phyloP scores from a whole-genome alignment of 768 basidiomycete genomes.

The Chlorophyllum brunneum region DNA sequence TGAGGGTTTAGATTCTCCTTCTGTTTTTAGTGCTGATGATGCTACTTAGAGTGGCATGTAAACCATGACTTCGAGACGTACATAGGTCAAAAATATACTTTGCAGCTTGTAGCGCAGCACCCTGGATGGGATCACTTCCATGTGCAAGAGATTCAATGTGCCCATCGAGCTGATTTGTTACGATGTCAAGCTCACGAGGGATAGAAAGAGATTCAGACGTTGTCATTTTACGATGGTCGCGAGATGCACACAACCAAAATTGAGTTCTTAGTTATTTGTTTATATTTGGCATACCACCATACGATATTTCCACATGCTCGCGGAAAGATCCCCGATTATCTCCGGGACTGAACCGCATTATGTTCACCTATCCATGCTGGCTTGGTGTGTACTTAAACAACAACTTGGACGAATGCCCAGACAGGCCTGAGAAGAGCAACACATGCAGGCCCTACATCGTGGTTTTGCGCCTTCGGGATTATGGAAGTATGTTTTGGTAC shows the following conservation, averaged over 20 bases:
- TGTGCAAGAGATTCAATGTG: constrained; percentile 52
- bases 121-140: constrained; percentile 49
- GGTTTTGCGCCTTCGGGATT: no score
- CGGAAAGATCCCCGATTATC: not conserved
- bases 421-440: no score
- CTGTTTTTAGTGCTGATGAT: constrained; percentile 59
- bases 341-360: not conserved
- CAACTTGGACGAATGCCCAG: no score
- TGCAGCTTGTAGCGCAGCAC: constrained; percentile 60
- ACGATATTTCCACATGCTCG: not conserved
- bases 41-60: constrained; percentile 12
- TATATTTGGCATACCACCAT: constrained; percentile 12
- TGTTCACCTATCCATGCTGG: not conserved
- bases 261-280: constrained; percentile 10
- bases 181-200: constrained; percentile 36
- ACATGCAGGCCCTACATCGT: no score
- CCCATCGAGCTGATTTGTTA: constrained; percentile 54
- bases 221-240: constrained; percentile 3
- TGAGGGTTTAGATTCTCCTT: constrained; percentile 58
- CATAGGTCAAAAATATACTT: constrained; percentile 77
- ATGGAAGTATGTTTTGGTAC: no score
- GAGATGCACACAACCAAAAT: not conserved
- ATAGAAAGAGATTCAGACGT: constrained; percentile 5
- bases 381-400: not conserved
- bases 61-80: constrained; percentile 28